Evolutionary conservation across 129 eudicot species (phyloP).

Genomic region (Chrysanthemum seticuspe): DNA sequence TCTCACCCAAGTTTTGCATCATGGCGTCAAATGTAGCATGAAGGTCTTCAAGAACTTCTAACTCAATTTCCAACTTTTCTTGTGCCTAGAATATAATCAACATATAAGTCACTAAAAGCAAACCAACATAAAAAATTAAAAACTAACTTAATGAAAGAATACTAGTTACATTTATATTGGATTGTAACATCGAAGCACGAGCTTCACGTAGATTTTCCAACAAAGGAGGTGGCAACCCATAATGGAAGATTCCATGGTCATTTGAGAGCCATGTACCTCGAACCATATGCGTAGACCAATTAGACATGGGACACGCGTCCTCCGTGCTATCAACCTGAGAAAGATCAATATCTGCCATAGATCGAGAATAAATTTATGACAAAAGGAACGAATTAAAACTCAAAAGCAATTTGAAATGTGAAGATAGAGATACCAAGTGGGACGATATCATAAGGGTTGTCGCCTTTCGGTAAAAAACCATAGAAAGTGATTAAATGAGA

Average conservation of each 20-base stretch:
- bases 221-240: slow-evolving; percentile 78
- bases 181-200: slow-evolving; percentile 25
- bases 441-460: slow-evolving; percentile 75
- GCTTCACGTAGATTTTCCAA: slow-evolving; percentile 57
- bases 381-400: not conserved
- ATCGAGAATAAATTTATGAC: slow-evolving; percentile 13
- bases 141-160: slow-evolving; percentile 5
- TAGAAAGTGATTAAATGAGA: slow-evolving; percentile 79
- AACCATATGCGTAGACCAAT: slow-evolving; percentile 79
- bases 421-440: slow-evolving; percentile 59
- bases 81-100: slow-evolving; percentile 35
- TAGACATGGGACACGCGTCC: slow-evolving; percentile 25
- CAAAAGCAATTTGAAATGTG: slow-evolving; percentile 9
- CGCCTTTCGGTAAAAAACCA: slow-evolving; percentile 71
- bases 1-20: slow-evolving; percentile 52
- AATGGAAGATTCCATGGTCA: slow-evolving; percentile 61
- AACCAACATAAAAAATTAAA: not conserved
- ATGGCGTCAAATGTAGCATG: slow-evolving; percentile 54
- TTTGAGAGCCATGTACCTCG: slow-evolving; percentile 89
- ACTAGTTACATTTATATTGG: slow-evolving; percentile 44
- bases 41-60: slow-evolving; percentile 62
- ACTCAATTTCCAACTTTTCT: slow-evolving; percentile 61
- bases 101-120: not conserved
- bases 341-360: slow-evolving; percentile 57
- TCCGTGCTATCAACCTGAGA: slow-evolving; percentile 40